phyloP scores from a whole-genome alignment of 164 flowering plant species.

The Vitis labrusca region DNA sequence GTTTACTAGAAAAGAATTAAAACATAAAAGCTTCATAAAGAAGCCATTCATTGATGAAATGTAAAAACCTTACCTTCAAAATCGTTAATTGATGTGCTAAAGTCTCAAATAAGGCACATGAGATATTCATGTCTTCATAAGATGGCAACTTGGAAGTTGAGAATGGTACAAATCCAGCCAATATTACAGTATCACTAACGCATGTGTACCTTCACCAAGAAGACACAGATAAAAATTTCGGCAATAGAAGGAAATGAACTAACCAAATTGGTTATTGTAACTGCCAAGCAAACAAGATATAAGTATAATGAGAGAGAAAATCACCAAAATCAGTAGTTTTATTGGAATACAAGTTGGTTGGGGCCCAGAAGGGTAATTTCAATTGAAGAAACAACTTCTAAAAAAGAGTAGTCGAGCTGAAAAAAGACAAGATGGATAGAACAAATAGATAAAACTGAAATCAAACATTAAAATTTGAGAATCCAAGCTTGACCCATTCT shows the following conservation, averaged over 20 bases:
- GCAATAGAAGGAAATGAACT: background rate
- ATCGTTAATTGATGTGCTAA: conserved; percentile 18
- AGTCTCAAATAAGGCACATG: conserved; percentile 10
- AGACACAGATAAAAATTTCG: background rate
- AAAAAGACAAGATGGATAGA: too few relatives aligned
- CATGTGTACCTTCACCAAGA: conserved; percentile 54
- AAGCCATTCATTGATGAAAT: background rate
- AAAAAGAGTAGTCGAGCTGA: too few relatives aligned
- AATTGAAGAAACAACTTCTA: too few relatives aligned
- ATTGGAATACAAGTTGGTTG: too few relatives aligned
- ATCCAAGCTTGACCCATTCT: too few relatives aligned
- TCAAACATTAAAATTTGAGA: too few relatives aligned
- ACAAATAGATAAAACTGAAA: too few relatives aligned
- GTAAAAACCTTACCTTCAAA: conserved; percentile 39
- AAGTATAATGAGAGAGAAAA: background rate
- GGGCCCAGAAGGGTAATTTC: too few relatives aligned
- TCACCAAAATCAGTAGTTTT: background rate
- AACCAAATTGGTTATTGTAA: too few relatives aligned
- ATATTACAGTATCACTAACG: conserved; percentile 43
- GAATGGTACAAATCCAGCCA: conserved; percentile 51
- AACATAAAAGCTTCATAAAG: background rate
- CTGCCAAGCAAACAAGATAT: too few relatives aligned
- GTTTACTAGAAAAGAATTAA: background rate
- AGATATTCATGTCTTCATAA: conserved; percentile 38
- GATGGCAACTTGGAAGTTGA: conserved; percentile 43